Evolutionary conservation across 345 rosid genomes (phyloP).

Genomic region (Citropsis articulata): DNA sequence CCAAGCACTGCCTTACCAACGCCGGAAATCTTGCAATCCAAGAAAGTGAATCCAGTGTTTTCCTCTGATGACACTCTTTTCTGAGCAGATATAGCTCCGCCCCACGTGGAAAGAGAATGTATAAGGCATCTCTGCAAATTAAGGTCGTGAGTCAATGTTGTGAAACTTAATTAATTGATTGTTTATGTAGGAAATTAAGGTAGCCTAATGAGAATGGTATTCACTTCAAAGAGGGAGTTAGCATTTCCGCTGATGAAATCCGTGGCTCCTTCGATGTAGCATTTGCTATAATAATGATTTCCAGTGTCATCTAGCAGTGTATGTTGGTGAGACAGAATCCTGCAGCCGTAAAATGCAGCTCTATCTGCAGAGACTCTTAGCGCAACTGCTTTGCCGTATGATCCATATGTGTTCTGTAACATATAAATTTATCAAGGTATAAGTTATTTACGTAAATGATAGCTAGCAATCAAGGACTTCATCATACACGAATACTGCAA

Average conservation of each 20-base stretch:
- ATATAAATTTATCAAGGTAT: too few species aligned
- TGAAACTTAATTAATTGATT: too few species aligned
- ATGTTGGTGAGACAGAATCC: constrained; percentile 63
- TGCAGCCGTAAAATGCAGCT: constrained; percentile 63
- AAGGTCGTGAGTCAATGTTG: too few species aligned
- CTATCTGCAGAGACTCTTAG: constrained; percentile 60
- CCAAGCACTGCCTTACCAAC: constrained; percentile 47
- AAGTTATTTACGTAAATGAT: too few species aligned
- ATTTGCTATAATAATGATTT: constrained; percentile 60
- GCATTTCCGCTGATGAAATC: constrained; percentile 76
- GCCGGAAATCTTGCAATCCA: constrained; percentile 67
- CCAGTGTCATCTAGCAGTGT: constrained; percentile 72
- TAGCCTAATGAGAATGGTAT: neutral
- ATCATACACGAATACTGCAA: neutral
- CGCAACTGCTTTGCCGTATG: constrained; percentile 53
- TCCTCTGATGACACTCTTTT: constrained; percentile 42
- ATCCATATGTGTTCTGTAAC: constrained; percentile 57
- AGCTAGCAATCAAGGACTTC: too few species aligned
- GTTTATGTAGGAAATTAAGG: too few species aligned
- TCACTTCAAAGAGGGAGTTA: constrained; percentile 63
- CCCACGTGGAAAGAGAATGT: constrained; percentile 46
- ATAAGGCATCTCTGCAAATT: constrained; percentile 49
- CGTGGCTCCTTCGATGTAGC: constrained; percentile 78
- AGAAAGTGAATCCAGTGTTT: constrained; percentile 63
- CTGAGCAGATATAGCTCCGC: constrained; percentile 74